Base-by-base conservation (phyloP, 768 basidiomycete genomes). In the Pisolithus tinctorius region DNA sequence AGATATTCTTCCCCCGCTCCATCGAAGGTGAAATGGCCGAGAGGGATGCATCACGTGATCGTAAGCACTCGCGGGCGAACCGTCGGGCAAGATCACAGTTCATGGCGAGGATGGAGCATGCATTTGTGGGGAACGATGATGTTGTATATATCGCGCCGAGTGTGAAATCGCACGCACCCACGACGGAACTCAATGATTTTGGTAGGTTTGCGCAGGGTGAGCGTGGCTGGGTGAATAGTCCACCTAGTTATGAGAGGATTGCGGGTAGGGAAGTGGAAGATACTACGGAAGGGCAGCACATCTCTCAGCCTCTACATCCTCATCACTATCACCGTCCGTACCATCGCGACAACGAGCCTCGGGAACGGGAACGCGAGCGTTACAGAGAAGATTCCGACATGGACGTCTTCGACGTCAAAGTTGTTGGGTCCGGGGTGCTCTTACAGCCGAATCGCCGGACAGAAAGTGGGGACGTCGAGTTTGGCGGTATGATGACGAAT, bases 1-100 rank as follows among this genome's bases (percentile, higher is more conserved):
- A 88, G 86, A 86, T 90, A 34, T 91, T 91, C 74, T 91, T 90
- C 71, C 88, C 88, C 48, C 84, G 88, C 38, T 86, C 84, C 5
- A 75, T 84, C 41, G 77, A 85, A 65, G 70, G 75, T 17, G 86
- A 87, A 65, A 82, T 85, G 23, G 71, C 76, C 3, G 67, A 70
- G 4, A 73, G 69, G 25, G 81, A 84, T 45, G 74, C 74, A 11
- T 64, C 67, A 1, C 74, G 69, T 17, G 23, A 47, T 8, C 34
- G 30, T 13, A 47, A 36, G 27, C 45, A 20, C 34, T 4, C 14
- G 17, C 9, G 9, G 9, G 6, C 29, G n/a, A 5, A 1, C 44
- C 16, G 16, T 27, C 44, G 30, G 2, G 10, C 31, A 3, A 13
- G 2, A 2, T 20, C 17, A 9, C 34, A 47, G 8, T 47, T 20